These are phyloP conservation scores for Cytospora piceicola DNA, from an alignment of 2,329 filamentous ascomycete genomes.

Conservation along the genomic window DNA sequence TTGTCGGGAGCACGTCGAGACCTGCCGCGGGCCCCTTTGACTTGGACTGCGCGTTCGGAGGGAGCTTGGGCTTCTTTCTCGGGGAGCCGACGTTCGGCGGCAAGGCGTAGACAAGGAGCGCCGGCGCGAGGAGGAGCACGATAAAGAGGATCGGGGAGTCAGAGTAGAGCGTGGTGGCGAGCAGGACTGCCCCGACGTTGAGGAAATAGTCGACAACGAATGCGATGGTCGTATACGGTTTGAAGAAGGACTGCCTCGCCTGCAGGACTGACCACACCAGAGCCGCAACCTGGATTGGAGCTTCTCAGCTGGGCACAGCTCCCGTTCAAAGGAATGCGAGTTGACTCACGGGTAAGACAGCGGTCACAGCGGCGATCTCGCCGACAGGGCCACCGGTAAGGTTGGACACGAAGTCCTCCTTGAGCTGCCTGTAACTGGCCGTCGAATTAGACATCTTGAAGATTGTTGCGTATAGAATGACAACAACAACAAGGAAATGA, in stretches of 20 bases:
- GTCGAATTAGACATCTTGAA: slow-evolving; percentile 42
- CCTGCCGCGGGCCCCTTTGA: slow-evolving; percentile 37
- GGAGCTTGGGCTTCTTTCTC: slow-evolving; percentile 56
- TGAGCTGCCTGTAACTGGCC: slow-evolving; percentile 81
- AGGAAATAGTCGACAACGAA: slow-evolving; percentile 83
- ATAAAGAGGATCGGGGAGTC: slow-evolving; percentile 74
- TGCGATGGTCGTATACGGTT: slow-evolving; percentile 68
- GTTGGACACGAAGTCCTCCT: slow-evolving; percentile 95
- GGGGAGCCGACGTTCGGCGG: slow-evolving; percentile 48
- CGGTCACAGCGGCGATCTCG: slow-evolving; percentile 86
- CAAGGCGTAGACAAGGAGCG: slow-evolving; percentile 63
- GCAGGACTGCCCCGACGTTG: slow-evolving; percentile 79
- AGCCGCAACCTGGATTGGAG: slow-evolving; percentile 67
- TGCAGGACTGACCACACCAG: slow-evolving; percentile 90
- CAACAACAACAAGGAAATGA: slow-evolving; percentile 14
- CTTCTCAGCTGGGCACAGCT: slow-evolving; percentile 29
- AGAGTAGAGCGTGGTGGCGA: slow-evolving; percentile 85
- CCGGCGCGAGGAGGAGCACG: slow-evolving; percentile 73
- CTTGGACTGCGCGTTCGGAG: slow-evolving; percentile 45
- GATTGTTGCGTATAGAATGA: slow-evolving; percentile 17
- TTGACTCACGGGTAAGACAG: slow-evolving; percentile 77
- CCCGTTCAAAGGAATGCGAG: slow-evolving; percentile 19
- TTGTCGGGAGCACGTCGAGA: slow-evolving; percentile 69
- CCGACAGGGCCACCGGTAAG: slow-evolving; percentile 79
- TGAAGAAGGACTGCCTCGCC: slow-evolving; percentile 81